These are phyloP conservation scores for Fusarium illudens DNA, from an alignment of 2,329 filamentous ascomycete genomes.

Conservation along the genomic window DNA sequence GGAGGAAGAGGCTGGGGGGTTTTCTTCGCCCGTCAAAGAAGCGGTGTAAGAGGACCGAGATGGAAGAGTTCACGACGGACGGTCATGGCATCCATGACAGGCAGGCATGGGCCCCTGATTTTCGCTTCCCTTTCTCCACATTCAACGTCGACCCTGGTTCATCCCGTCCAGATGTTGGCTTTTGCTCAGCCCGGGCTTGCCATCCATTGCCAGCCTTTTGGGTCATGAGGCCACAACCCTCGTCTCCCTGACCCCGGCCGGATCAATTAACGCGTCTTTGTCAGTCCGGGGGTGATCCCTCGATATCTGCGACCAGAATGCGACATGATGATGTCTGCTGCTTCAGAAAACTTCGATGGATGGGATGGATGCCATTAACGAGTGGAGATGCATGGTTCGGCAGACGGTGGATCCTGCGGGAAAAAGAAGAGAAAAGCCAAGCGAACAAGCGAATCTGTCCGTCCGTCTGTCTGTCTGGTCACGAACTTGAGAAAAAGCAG, in stretches of 20 bases:
- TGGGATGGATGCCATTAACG: background rate
- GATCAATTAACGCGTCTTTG: background rate
- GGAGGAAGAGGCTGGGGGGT: conserved; percentile 2
- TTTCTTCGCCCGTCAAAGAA: conserved; percentile 14
- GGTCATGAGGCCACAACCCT: conserved; percentile 1
- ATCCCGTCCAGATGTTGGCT: background rate
- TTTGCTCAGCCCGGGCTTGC: background rate
- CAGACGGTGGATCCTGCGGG: conserved; percentile 20
- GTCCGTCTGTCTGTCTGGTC: no score
- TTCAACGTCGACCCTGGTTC: conserved; percentile 1
- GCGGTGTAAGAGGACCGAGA: conserved; percentile 25
- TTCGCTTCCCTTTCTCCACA: conserved; percentile 26
- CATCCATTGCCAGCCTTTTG: conserved; percentile 4
- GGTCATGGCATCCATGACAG: background rate
- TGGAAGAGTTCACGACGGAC: conserved; percentile 3
- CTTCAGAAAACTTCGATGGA: background rate
- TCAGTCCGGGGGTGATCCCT: background rate
- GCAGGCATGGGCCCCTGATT: conserved; percentile 18
- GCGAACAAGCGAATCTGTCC: no score
- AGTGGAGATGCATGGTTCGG: conserved; percentile 1
- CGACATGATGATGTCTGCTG: background rate
- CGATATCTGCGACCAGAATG: background rate
- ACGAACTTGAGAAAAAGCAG: conserved; percentile 1
- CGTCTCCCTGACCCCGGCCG: background rate
- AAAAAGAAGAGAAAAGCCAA: no score